Base-by-base conservation (phyloP, 495 filamentous ascomycete species). In the Penicillium crystallinum region DNA sequence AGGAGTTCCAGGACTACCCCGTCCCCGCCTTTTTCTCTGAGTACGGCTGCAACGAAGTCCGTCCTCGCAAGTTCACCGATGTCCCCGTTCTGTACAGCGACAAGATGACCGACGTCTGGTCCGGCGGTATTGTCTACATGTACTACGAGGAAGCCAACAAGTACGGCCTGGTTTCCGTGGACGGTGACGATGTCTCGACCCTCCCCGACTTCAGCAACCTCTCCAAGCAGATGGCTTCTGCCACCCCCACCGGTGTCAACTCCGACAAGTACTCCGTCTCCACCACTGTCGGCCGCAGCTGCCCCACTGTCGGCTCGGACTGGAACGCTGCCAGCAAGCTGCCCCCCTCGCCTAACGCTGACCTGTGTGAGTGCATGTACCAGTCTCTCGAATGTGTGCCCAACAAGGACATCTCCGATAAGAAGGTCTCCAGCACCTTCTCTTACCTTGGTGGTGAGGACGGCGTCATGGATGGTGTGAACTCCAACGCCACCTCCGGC, bases 21-120 rank as follows among this genome's bases (percentile, higher is more conserved):
- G 87, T 97, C 2, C 93, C 93, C 41, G 85, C 87, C 51, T 98
- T 98, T 82, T 97, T 97, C 74, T 95, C 95, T 53, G 93, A 98
- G 70, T 98, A 98, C 70, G 93, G 93, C 49, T 98, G 93, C 81
- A 97, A 93, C 75, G 67, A 77, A 21, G 82, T 83, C 27, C 74
- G 77, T 34, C 89, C 86, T 22, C 91, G 95, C 69, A 71, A 75
- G 38, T 98, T 95, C 78, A 80, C 85, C 53, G 93, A 98, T 57
- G 91, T 95, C 14, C 77, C 72, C 23, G 84, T 89, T 46, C 79
- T 98, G 5, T 98, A 86, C 72, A 84, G 88, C 15, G 49, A 70
- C 17, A 57, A 95, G 53, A 98, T 98, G 93, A 84, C 83, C 19
- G 59, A 64, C 19, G 90, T 96, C 53, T 92, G 89, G 82, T 93